Evolutionary conservation across 805 yeast species (phyloP), one percentile per base, ranked within the genome.

Genomic region (Yarrowia sp.): DNA sequence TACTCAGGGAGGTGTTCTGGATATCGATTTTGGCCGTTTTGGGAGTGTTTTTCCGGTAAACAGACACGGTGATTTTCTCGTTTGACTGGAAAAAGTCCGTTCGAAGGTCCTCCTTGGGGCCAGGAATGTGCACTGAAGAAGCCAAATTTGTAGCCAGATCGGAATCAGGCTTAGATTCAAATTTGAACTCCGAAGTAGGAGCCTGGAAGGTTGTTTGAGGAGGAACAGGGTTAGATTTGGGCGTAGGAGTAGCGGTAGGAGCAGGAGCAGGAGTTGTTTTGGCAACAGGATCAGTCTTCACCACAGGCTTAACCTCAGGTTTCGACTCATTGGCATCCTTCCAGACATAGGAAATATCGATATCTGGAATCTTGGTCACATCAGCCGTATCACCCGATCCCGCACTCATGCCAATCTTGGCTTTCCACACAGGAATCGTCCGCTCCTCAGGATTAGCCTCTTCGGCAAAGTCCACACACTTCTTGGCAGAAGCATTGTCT

Each of bases 1-100:
- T 64, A 22, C 41, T 48, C 13, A 64, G 71, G 11, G 60, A 35
- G 22, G 33, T 38, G 1, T 66, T 57, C 0, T 71, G 67, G 66
- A 83, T 79, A 0, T 78, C 75, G 5, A 86, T 78, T 8, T 75
- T 73, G 2, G 80, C 74, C 0, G 77, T 74, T 50, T 79, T 72
- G 8, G 87, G 86, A 15, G 90, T 82, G 44, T 82, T 82, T 67
- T 88, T 86, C 55, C 90, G 84, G 71, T 87, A 93, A 7, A 93
- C 76, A 1, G 93, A 84, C 33, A 92, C 78, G 0, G 86, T 85
- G 13, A 92, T 83, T 3, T 74, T 73, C 0, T 77, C 77, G 9
- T 77, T 70, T 14, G 86, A 80, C 74, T 95, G 97, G 76, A 86
- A 93, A 86, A 88, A 89, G 68, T 89, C 92, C 8, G 43, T 38